A percentile compares a stretch with the other conserved stretches of the same genome.
Conservation (phyloP, 768 basidiomycete species). For the Pisolithus sp. region DNA sequence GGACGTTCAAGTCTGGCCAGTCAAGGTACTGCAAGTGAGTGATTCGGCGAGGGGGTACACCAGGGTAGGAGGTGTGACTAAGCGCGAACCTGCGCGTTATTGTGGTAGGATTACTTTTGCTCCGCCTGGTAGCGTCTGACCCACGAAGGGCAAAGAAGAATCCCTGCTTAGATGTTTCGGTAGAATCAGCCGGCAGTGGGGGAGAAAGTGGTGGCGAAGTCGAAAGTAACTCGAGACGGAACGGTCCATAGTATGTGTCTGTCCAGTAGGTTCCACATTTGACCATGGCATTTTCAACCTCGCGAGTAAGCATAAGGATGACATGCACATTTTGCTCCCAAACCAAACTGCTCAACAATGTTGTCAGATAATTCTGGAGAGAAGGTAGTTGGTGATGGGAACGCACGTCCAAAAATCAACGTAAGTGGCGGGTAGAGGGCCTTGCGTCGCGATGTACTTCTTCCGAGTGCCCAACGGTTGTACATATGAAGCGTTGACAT, state of each 20-base stretch:
- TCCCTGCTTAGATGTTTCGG: slow-evolving; percentile 16
- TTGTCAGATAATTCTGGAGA: background rate
- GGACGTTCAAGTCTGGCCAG: slow-evolving; percentile 97
- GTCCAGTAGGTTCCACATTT: slow-evolving; percentile 94
- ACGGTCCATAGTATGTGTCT: slow-evolving; percentile 59
- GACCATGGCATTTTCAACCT: slow-evolving; percentile 79
- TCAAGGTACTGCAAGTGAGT: slow-evolving; percentile 88
- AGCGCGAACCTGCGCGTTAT: slow-evolving; percentile 68
- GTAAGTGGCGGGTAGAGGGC: slow-evolving; percentile 84
- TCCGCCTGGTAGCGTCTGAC: slow-evolving; percentile 7
- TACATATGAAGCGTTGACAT: slow-evolving; percentile 92
- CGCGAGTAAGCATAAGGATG: slow-evolving; percentile 94
- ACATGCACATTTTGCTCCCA: slow-evolving; percentile 95
- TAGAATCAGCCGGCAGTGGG: slow-evolving; percentile 27
- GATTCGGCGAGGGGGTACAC: slow-evolving; percentile 55
- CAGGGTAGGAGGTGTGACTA: slow-evolving; percentile 53
- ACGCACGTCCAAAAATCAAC: slow-evolving; percentile 92
- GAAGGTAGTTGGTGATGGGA: background rate
- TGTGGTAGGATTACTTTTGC: slow-evolving; percentile 18
- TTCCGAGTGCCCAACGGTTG: slow-evolving; percentile 77
- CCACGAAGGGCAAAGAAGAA: slow-evolving; percentile 39
- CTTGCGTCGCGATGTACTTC: slow-evolving; percentile 94
- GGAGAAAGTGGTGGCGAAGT: slow-evolving; percentile 34
- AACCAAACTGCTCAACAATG: slow-evolving; percentile 47
- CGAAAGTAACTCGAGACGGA: slow-evolving; percentile 51